Evolutionary conservation across 2,329 filamentous ascomycete genomes (phyloP), one percentile per base, ranked within the genome.

Genomic region (Paradendryphiella salina): DNA sequence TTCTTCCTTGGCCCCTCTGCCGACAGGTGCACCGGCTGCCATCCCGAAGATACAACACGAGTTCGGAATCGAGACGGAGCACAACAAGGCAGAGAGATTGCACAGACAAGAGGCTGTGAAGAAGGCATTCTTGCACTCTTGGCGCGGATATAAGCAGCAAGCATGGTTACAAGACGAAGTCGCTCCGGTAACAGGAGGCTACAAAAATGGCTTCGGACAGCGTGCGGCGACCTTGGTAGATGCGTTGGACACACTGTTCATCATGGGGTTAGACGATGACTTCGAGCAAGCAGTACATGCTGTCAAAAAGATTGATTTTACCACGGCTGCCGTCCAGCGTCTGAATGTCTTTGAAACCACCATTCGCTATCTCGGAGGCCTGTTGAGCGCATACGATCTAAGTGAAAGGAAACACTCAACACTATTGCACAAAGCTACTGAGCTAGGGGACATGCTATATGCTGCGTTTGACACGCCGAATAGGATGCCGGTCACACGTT

Each of bases 161-260:
- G 81, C 81, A 1, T 83, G 80, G 80, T 65, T 78, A 38, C 70
- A 75, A 13, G 81, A 84, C 54, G 81, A 83, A 65, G 64, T 83
- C 7, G 64, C 69, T 20, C 81, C 81, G 9, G 70, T 83, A 2
- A 74, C 74, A 14, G 80, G 79, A 33, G 62, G 64, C n/a, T 73
- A 64, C 14, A 79, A 75, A 50, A 76, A 80, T 47, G 69, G 71
- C 0, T 82, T 82, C 59, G 79, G 80, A 8, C 78, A 79, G 18
- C 84, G 81, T 77, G 82, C 76, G 0, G 83, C 82, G 2, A 85
- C 83, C 0, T 66, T 86, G 41, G 78, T 86, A 18, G 84, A 87
- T 61, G 72, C 78, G 0, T 74, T 86, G 42, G 83, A 86, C 53
- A 84, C 83, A 0, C 76, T 86, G 2, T 81, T 79, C 76, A 85